Evolutionary conservation across 169 alveolate genomes (phyloP), one percentile per base, ranked within the genome.

Genomic region (Plasmodium cynomolgi): DNA sequence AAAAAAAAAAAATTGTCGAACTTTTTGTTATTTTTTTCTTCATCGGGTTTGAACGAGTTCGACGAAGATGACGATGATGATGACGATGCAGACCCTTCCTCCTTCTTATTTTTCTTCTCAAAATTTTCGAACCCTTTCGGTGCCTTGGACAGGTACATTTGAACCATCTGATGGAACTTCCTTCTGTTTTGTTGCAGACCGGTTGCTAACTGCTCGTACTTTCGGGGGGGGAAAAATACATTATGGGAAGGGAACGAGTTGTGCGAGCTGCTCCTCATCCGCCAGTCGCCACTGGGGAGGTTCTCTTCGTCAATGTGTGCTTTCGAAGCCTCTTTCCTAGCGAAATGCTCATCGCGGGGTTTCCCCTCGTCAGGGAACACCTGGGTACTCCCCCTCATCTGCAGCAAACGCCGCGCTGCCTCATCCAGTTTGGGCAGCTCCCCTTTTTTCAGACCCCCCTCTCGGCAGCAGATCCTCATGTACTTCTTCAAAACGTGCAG

Each of bases 111-210:
- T 1, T 44, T 37, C 20, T 81, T 77, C 58, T 83, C 95, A 75
- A 96, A 96, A 41, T 84, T 74, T 75, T 96, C 97, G 50, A 96
- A 96, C 9, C 97, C 97, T 26, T 81, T 58, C 1, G 97, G 97
- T 17, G 47, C 86, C 83, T 92, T 96, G 1, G 88, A 77, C 37
- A 88, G 50, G 56, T 88, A 62, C 20, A 80, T 79, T 31, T 39
- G 34, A n/a, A 37, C 50, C 50, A 84, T 39, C 15, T 62, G 26
- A 13, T 62, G 37, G 37, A 62, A 62, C 33, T 62, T n/a, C 15
- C 29, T 62, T 62, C 75, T 26, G 15, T 62, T 62, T 62, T 62
- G n/a, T 4, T 62, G 11, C 29, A 62, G 33, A n/a, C 75, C 29
- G 33, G 17, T 62, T 1, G 75, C 29, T 62, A 4, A 0, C 3